These are phyloP conservation scores for Acarospora socialis DNA, from an alignment of 2,329 filamentous ascomycete genomes.

Conservation along the genomic window DNA sequence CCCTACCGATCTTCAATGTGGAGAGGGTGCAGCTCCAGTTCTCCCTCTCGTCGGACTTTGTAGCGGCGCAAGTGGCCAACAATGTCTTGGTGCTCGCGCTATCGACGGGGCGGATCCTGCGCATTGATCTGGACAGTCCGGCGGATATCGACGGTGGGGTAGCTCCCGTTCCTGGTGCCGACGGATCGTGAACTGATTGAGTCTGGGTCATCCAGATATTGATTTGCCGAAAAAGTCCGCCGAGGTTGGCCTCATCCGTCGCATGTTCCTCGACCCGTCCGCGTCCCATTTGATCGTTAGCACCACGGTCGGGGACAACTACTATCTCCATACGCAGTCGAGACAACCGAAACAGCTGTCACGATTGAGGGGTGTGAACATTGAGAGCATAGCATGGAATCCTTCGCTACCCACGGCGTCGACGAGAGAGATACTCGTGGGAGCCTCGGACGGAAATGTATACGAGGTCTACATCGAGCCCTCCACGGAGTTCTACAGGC, in stretches of 20 bases:
- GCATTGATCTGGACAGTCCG: slow-evolving; percentile 85
- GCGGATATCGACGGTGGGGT: slow-evolving; percentile 78
- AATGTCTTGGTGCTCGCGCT: slow-evolving; percentile 89
- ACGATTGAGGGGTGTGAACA: slow-evolving; percentile 68
- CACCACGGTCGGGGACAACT: slow-evolving; percentile 87
- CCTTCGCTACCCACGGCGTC: slow-evolving; percentile 83
- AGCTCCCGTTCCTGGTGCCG: neutral
- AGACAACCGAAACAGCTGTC: slow-evolving; percentile 71
- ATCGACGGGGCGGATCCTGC: slow-evolving; percentile 78
- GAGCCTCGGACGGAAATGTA: slow-evolving; percentile 82
- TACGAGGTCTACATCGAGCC: slow-evolving; percentile 95
- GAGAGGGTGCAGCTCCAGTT: slow-evolving; percentile 89
- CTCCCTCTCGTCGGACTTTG: slow-evolving; percentile 86
- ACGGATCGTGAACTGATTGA: slow-evolving; percentile 14
- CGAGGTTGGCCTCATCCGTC: slow-evolving; percentile 81
- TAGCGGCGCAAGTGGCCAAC: slow-evolving; percentile 91
- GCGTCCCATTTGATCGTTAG: slow-evolving; percentile 87
- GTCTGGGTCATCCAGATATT: slow-evolving; percentile 61
- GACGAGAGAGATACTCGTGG: slow-evolving; percentile 84
- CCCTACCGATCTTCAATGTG: slow-evolving; percentile 85
- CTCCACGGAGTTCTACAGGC: slow-evolving; percentile 83
- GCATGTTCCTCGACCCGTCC: slow-evolving; percentile 94
- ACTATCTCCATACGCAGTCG: slow-evolving; percentile 92
- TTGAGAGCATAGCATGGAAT: slow-evolving; percentile 91
- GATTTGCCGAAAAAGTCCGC: slow-evolving; percentile 87